Evolutionary conservation across 2,329 filamentous ascomycete species (phyloP).

Genomic region (Cytospora chrysosperma): DNA sequence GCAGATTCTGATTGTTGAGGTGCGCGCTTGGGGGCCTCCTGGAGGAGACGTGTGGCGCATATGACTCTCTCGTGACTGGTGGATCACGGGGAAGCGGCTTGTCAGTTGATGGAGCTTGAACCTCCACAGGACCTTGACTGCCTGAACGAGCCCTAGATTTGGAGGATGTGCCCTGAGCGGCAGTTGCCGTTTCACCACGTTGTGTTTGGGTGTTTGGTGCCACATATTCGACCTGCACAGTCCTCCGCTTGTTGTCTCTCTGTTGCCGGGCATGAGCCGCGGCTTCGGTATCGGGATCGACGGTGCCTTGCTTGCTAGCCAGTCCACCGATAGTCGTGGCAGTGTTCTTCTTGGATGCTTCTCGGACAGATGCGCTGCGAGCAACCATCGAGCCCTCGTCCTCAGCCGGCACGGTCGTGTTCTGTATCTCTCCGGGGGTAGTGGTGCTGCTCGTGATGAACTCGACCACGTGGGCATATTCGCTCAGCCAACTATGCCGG

Average conservation of each 20-base stretch:
- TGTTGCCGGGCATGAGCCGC: slow-evolving; percentile 57
- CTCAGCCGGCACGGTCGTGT: slow-evolving; percentile 65
- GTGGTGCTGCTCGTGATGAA: slow-evolving; percentile 97
- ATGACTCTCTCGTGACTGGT: slow-evolving; percentile 44
- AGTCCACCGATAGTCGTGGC: slow-evolving; percentile 58
- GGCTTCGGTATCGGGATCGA: slow-evolving; percentile 64
- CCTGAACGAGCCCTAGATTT: slow-evolving; percentile 55
- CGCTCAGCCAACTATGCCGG: slow-evolving; percentile 95
- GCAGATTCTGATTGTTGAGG: slow-evolving; percentile 43
- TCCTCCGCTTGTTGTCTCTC: slow-evolving; percentile 87
- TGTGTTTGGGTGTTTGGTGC: slow-evolving; percentile 84
- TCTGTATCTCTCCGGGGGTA: slow-evolving; percentile 79
- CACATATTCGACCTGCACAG: slow-evolving; percentile 97
- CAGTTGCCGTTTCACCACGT: slow-evolving; percentile 54
- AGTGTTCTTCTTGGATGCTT: slow-evolving; percentile 69
- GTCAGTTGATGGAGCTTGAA: slow-evolving; percentile 38
- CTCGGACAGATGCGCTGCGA: slow-evolving; percentile 91
- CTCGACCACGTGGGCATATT: slow-evolving; percentile 94
- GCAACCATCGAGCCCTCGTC: slow-evolving; percentile 65
- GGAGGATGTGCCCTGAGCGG: slow-evolving; percentile 33
- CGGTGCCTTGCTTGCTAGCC: slow-evolving; percentile 69
- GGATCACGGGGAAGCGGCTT: slow-evolving; percentile 63
- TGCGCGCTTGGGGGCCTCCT: slow-evolving; percentile 51
- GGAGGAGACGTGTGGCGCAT: slow-evolving; percentile 34
- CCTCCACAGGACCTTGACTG: slow-evolving; percentile 52